Evolutionary conservation across 2,329 filamentous ascomycete genomes (phyloP).

Genomic region (Corniculantispora saksenae): DNA sequence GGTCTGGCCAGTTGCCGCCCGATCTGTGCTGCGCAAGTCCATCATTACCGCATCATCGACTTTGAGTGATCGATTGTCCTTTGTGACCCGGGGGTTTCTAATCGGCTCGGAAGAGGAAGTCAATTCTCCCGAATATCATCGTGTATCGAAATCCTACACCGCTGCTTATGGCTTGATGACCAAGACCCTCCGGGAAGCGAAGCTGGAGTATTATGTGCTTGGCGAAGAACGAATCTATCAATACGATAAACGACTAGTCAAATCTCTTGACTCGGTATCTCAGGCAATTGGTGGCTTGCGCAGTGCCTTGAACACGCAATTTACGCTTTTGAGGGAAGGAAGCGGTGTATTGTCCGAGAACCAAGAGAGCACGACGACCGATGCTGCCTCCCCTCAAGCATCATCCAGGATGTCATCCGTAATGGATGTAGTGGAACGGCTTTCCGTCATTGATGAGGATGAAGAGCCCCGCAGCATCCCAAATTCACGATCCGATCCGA

Average conservation of each 20-base stretch:
- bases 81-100: constrained; percentile 81
- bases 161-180: constrained; percentile 69
- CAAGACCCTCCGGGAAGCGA: constrained; percentile 79
- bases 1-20: constrained; percentile 77
- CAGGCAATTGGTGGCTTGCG: constrained; percentile 89
- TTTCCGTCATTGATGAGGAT: constrained; percentile 65
- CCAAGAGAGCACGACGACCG: constrained; percentile 25
- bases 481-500: constrained; percentile 30
- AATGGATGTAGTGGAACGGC: constrained; percentile 46
- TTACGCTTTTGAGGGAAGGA: constrained; percentile 74
- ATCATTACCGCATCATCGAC: constrained; percentile 72
- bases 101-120: constrained; percentile 80
- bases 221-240: constrained; percentile 78
- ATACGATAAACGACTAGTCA: constrained; percentile 76
- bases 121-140: constrained; percentile 63
- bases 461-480: constrained; percentile 44
- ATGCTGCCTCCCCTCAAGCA: constrained; percentile 28
- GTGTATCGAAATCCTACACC: constrained; percentile 64
- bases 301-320: constrained; percentile 87
- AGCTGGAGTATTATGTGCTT: constrained; percentile 81
- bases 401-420: constrained; percentile 33
- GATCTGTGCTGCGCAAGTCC: constrained; percentile 70
- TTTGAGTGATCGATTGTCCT: constrained; percentile 75
- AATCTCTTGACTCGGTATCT: constrained; percentile 80
- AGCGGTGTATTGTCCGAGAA: constrained; percentile 25